A percentile compares a stretch with the other conserved stretches of the same genome.
phyloP scores from a whole-genome alignment of 805 yeast species.

The Dipodascus geniculatus region DNA sequence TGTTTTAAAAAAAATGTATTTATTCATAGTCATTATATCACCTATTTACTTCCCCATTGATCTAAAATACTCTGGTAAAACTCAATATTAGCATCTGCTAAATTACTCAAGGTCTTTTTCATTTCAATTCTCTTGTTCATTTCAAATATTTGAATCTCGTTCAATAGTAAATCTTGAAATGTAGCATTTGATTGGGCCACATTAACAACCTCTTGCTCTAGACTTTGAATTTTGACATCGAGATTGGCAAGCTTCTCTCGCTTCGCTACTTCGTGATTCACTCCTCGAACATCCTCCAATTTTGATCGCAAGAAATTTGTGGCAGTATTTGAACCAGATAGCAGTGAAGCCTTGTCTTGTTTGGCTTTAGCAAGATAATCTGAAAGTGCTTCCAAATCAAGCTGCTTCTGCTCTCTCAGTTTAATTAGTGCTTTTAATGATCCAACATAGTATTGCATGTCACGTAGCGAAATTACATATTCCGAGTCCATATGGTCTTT shows the following conservation, averaged over 20 bases:
- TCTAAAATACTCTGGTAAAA: conserved; percentile 59
- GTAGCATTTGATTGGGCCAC: conserved; percentile 41
- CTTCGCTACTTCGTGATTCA: conserved; percentile 45
- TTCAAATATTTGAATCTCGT: conserved; percentile 61
- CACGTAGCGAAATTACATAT: conserved; percentile 72
- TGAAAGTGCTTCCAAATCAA: conserved; percentile 77
- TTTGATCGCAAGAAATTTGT: conserved; percentile 43
- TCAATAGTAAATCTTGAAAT: conserved; percentile 44
- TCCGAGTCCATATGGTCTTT: conserved; percentile 57
- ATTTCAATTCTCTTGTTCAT: conserved; percentile 68
- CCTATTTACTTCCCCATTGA: conserved; percentile 43
- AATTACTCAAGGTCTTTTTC: conserved; percentile 52
- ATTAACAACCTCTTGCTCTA: conserved; percentile 37
- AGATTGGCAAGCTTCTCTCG: conserved; percentile 41
- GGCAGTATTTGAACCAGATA: conserved; percentile 35
- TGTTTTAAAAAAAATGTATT: neutral
- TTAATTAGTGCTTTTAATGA: conserved; percentile 60
- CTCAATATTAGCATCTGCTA: conserved; percentile 65
- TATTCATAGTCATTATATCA: neutral
- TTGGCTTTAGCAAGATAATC: conserved; percentile 67
- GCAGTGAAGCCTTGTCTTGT: conserved; percentile 45
- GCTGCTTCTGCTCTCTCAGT: conserved; percentile 79
- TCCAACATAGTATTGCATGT: conserved; percentile 69
- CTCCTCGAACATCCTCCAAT: conserved; percentile 51
- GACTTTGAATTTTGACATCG: conserved; percentile 36